phyloP scores from a whole-genome alignment of 1,284 basidiomycete species.

The Ganoderma lucidum region DNA sequence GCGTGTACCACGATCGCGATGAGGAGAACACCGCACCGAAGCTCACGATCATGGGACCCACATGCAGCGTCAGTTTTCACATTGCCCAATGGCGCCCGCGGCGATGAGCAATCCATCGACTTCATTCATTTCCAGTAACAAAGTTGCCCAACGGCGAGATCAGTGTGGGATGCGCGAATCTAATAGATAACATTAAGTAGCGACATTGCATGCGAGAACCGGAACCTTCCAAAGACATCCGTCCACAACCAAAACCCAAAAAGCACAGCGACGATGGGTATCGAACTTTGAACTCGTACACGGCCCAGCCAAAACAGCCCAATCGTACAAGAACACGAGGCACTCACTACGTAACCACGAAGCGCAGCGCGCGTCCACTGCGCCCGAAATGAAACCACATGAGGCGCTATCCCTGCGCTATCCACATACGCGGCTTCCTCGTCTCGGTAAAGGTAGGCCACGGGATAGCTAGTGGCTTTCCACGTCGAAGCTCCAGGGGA shows the following conservation, averaged over 20 bases:
- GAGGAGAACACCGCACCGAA: too few relatives aligned
- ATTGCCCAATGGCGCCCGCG: too few relatives aligned
- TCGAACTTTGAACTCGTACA: not conserved
- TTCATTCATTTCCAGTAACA: not conserved
- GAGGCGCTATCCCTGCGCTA: not conserved
- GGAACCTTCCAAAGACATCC: not conserved
- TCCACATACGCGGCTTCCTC: not conserved
- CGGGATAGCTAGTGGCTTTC: not conserved
- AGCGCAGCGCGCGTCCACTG: slow-evolving; percentile 7
- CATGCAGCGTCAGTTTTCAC: too few relatives aligned
- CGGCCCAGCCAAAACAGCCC: not conserved
- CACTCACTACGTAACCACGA: slow-evolving; percentile 16
- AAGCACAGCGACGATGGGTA: slow-evolving; percentile 1
- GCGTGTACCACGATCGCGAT: not conserved
- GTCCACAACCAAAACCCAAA: not conserved
- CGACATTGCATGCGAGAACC: not conserved
- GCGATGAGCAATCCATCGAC: too few relatives aligned
- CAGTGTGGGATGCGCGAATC: not conserved
- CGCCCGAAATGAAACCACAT: slow-evolving; percentile 12
- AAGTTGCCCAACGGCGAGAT: not conserved
- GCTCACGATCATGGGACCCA: too few relatives aligned
- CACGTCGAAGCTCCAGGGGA: not conserved
- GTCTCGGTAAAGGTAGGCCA: not conserved
- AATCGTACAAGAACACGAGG: slow-evolving; percentile 1
- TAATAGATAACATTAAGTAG: not conserved